Conservation (phyloP, 2,329 filamentous ascomycete species). For the Penicillium sp. region DNA sequence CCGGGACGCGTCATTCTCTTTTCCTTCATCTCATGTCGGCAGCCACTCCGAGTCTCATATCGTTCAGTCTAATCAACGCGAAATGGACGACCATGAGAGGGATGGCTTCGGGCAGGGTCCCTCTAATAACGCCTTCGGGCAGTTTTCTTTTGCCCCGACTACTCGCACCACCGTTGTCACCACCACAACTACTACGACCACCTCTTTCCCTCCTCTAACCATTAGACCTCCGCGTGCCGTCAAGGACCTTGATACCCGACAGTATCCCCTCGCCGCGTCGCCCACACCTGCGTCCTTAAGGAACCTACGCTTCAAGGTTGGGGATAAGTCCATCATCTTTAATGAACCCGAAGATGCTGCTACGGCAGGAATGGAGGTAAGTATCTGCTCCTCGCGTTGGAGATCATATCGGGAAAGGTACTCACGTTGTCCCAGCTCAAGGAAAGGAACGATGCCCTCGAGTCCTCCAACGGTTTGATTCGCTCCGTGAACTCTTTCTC, state of each 20-base stretch:
- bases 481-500: slow-evolving; percentile 45
- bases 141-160: slow-evolving; percentile 59
- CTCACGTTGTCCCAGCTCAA: slow-evolving; percentile 37
- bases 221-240: slow-evolving; percentile 69
- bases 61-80: slow-evolving; percentile 18
- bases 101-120: slow-evolving; percentile 21
- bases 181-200: slow-evolving; percentile 83
- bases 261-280: slow-evolving; percentile 80
- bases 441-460: slow-evolving; percentile 43
- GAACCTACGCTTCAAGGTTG: slow-evolving; percentile 69
- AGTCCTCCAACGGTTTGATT: slow-evolving; percentile 46
- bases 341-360: slow-evolving; percentile 57
- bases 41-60: slow-evolving; percentile 14
- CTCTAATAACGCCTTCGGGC: slow-evolving; percentile 48
- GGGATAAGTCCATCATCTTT: slow-evolving; percentile 58
- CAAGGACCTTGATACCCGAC: slow-evolving; percentile 72
- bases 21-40: slow-evolving; percentile 9
- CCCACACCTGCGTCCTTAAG: slow-evolving; percentile 76
- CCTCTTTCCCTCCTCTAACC: slow-evolving; percentile 75
- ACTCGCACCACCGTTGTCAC: slow-evolving; percentile 69
- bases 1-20: slow-evolving; percentile 17
- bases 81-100: slow-evolving; percentile 29
- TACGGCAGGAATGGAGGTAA: slow-evolving; percentile 52
- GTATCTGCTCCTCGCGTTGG: slow-evolving; percentile 15
- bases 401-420: neutral